phyloP scores from a whole-genome alignment of 75 land plant species.

The Selaginella moellendorffii region DNA sequence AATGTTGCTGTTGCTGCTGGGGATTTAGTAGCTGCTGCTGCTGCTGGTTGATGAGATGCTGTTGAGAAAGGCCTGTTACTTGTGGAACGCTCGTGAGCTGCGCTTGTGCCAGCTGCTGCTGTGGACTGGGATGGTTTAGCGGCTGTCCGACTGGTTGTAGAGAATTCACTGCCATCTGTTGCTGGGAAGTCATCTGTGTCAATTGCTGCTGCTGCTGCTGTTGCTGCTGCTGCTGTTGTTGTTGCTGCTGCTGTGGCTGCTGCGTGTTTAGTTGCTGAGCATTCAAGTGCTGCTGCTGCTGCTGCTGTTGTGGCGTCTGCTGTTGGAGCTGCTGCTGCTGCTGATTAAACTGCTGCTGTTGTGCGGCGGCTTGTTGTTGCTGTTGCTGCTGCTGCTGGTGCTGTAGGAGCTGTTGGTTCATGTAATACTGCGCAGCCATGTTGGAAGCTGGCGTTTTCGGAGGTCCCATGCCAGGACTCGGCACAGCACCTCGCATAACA shows the following conservation, averaged over 20 bases:
- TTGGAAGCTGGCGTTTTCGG: slow-evolving; percentile 31
- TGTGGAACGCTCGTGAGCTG: not conserved
- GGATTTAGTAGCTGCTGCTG: too few species aligned
- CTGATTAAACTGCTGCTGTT: not conserved
- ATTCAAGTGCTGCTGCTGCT: not conserved
- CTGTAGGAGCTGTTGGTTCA: too few species aligned
- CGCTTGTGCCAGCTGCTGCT: not conserved
- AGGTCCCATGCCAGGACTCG: slow-evolving; percentile 38
- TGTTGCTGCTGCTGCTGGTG: too few species aligned
- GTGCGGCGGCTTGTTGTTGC: too few species aligned
- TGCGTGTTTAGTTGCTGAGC: not conserved
- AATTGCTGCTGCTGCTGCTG: not conserved
- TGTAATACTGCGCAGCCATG: too few species aligned
- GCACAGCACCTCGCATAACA: too few species aligned
- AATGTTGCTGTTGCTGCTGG: too few species aligned
- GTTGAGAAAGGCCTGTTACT: not conserved
- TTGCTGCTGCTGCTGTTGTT: not conserved
- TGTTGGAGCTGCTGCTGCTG: not conserved
- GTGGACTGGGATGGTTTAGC: not conserved
- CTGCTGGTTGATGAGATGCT: not conserved
- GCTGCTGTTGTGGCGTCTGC: not conserved
- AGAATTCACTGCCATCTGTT: not conserved
- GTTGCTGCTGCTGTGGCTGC: not conserved
- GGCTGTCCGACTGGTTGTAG: not conserved
- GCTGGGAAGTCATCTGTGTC: not conserved